A percentile compares a stretch with the other conserved stretches of the same genome.
phyloP scores from a whole-genome alignment of 768 basidiomycete genomes.

The Exsudoporus frostii region DNA sequence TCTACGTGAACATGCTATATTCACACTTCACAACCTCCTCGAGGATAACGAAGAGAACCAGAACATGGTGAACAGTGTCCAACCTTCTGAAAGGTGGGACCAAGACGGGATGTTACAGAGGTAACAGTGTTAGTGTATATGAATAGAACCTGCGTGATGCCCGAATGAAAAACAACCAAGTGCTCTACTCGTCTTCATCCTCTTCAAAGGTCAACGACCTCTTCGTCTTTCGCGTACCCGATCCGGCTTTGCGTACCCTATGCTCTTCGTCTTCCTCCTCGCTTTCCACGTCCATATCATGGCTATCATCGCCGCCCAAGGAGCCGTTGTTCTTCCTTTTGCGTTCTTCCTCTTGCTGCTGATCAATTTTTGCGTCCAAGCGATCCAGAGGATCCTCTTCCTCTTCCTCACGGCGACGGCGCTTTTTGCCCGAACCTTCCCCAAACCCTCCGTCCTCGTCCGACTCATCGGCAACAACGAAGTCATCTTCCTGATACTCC shows the following conservation, averaged over 20 bases:
- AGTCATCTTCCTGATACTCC: conserved; percentile 84
- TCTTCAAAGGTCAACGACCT: conserved; percentile 53
- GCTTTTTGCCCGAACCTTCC: conserved; percentile 34
- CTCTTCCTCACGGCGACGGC: conserved; percentile 39
- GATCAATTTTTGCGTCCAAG: conserved; percentile 63
- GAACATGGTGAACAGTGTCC: conserved; percentile 68
- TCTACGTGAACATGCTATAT: conserved; percentile 88
- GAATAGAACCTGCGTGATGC: background rate
- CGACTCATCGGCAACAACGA: conserved; percentile 74
- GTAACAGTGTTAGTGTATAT: conserved; percentile 28
- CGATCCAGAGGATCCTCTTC: conserved; percentile 64
- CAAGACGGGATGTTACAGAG: conserved; percentile 49
- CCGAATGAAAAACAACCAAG: background rate
- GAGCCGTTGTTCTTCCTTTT: conserved; percentile 39
- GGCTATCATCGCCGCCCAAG: conserved; percentile 35
- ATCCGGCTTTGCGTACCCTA: conserved; percentile 55
- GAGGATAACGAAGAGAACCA: conserved; percentile 79
- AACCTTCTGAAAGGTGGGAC: conserved; percentile 58
- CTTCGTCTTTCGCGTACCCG: conserved; percentile 50
- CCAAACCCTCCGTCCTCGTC: conserved; percentile 56
- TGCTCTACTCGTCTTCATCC: conserved; percentile 47
- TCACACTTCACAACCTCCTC: conserved; percentile 77
- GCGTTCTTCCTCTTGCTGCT: conserved; percentile 51
- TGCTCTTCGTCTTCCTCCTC: conserved; percentile 71
- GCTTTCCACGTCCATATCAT: conserved; percentile 72